phyloP scores from a whole-genome alignment of 495 filamentous ascomycete species.

The Aspergillus mulundensis region DNA sequence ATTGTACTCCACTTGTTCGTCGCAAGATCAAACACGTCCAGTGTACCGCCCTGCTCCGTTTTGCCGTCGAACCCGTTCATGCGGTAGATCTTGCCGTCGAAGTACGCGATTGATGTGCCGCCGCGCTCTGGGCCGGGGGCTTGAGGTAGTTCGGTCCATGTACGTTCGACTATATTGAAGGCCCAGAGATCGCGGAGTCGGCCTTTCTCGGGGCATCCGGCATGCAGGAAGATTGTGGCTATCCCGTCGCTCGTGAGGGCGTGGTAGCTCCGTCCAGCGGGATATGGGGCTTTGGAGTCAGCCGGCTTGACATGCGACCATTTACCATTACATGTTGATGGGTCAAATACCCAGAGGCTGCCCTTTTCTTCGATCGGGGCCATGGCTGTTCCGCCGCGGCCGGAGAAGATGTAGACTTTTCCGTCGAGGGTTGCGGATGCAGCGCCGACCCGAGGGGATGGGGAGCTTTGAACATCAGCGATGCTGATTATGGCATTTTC shows the following conservation, averaged over 20 bases:
- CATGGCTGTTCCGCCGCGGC: conserved; percentile 52
- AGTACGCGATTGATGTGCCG: conserved; percentile 58
- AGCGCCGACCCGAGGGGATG: conserved; percentile 48
- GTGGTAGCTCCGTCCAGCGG: conserved; percentile 48
- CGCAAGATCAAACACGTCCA: conserved; percentile 52
- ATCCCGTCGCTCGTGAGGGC: conserved; percentile 44
- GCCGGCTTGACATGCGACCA: conserved; percentile 9
- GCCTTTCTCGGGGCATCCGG: conserved; percentile 58
- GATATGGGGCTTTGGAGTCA: conserved; percentile 16
- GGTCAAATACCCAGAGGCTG: conserved; percentile 45
- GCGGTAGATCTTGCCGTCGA: conserved; percentile 56
- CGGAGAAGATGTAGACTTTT: conserved; percentile 54
- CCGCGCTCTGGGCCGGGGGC: conserved; percentile 59
- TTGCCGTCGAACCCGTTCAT: conserved; percentile 72
- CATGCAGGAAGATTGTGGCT: conserved; percentile 62
- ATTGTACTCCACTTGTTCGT: conserved; percentile 41
- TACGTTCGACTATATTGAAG: conserved; percentile 54
- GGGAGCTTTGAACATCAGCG: conserved; percentile 8
- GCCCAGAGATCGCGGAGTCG: conserved; percentile 66
- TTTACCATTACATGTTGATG: conserved; percentile 1
- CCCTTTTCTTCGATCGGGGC: conserved; percentile 51
- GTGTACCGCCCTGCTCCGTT: conserved; percentile 56
- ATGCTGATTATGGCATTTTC: background rate
- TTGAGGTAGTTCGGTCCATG: conserved; percentile 59
- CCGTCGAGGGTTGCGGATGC: conserved; percentile 39